Evolutionary conservation across 176 grass and related monocot species (phyloP).

Genomic region (Phoenix dactylifera): DNA sequence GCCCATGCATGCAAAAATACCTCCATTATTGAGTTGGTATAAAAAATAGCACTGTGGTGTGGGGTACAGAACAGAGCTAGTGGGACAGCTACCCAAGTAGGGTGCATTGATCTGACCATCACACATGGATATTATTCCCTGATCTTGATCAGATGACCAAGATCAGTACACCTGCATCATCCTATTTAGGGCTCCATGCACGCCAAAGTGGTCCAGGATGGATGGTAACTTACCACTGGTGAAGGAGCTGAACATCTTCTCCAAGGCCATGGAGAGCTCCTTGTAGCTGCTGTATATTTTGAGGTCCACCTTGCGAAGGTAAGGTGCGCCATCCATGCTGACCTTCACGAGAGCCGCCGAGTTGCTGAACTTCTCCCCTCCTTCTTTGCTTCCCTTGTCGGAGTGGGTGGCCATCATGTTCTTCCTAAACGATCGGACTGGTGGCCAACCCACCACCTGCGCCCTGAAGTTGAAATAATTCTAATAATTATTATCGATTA

Average conservation of each 20-base stretch:
- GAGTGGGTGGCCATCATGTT: constrained; percentile 30
- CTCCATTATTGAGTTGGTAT: no score
- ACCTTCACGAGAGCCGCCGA: constrained; percentile 28
- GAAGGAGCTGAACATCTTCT: constrained; percentile 36
- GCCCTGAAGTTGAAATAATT: constrained; percentile 11
- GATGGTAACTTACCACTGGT: constrained; percentile 14
- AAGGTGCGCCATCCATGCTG: constrained; percentile 39
- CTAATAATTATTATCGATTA: no score
- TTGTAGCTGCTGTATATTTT: constrained; percentile 33
- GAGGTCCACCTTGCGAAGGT: constrained; percentile 36
- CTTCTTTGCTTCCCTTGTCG: constrained; percentile 31
- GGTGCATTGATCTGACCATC: no score
- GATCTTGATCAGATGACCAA: no score
- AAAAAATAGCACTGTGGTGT: no score
- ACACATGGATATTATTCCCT: no score
- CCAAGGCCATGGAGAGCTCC: constrained; percentile 30
- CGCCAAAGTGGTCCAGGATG: not conserved
- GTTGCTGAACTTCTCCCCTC: constrained; percentile 12
- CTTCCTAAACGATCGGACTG: constrained; percentile 30
- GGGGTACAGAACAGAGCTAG: no score
- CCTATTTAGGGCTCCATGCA: no score
- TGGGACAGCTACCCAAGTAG: no score
- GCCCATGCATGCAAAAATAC: no score
- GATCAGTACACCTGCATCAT: no score
- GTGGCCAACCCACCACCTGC: constrained; percentile 42